Base-by-base conservation (phyloP, 805 yeast species). In the Scheffersomyces ergatensis region DNA sequence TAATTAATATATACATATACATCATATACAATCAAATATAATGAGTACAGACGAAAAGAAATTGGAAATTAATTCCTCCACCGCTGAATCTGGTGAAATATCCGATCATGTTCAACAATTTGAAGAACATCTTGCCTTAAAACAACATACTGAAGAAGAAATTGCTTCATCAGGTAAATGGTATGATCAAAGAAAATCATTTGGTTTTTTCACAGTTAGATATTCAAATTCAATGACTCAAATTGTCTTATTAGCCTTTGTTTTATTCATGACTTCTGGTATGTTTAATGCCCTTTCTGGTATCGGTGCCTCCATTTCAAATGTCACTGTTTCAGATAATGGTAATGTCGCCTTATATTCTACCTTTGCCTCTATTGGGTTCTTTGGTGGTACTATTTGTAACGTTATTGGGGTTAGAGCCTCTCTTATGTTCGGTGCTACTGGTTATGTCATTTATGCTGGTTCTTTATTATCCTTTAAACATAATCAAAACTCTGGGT, bases 301-400 rank as follows among this genome's bases (percentile, higher is more conserved):
- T 50, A 60, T 76, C 37, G 78, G 78, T 37, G 77, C 76, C 38
- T 66, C 74, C 20, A 74, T 75, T 39, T 60, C 63, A 49, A 55
- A 63, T 34, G 64, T 62, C 38, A 48, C 49, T 19, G 68, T 71
- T 19, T 66, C 76, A 29, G 73, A 74, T 48, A 67, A 76, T 49
- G 73, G 81, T 15, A 66, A 65, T 44, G 77, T 74, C 33, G 82
- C 83, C 7, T 62, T 78, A 32, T 70, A 78, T 54, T 65, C 74
- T 33, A 73, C 79, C 1, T 79, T 79, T 50, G 81, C 82, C 19
- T 63, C 76, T n/a, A 49, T 77, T 44, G 83, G 83, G 11, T 76
- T 78, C 56, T 70, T 78, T 46, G 72, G 78, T 11, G 84, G 84
- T 49, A 67, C 80, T 24, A 65, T 78, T 37, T 67, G 75, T 56